Evolutionary conservation across 2,329 filamentous ascomycete species (phyloP), one percentile per base, ranked within the genome.

Genomic region (Apiospora phragmitis): DNA sequence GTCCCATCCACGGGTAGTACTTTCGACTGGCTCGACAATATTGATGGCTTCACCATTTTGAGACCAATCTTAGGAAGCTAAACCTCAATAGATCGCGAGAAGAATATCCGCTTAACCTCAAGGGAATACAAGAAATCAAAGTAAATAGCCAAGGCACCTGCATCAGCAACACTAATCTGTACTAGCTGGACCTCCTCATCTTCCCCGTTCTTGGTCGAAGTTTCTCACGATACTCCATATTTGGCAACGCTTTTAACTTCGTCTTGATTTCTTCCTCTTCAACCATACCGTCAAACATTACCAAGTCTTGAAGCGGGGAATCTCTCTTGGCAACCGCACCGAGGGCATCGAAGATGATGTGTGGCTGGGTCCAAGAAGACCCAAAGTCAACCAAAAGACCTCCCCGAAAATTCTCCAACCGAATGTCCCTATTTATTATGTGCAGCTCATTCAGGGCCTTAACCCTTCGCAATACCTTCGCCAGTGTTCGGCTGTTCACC

Each of bases 61-160:
- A 49, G 6, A 12, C 21, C 45, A 26, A 51, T 11, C 16, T 51
- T 12, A 12, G 16, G 24, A 26, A 55, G 32, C 14, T 32, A 8
- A 32, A 8, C 14, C 26, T 29, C 49, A 29, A 51, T 51, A 29
- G 16, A 2, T 16, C 6, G 4, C 4, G 43, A 24, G 2, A n/a
- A 7, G 1, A n/a, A n/a, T n/a, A 1, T 47, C 21, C 45, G 0
- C 21, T 24, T 26, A 14, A 81, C 80, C 8, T 83, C 83, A 65
- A 86, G 81, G 43, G 77, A 75, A 51, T 80, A 12, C 77, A 12
- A 49, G 8, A 12, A 26, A n/a, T 49, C 3, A 12, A 7, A 49
- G 12, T 11, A 24, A 12, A 49, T 26, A 26, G 7, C 14, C 47
- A 43, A 18, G 16, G 24, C 9, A 29, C 5, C 9, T 6, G 24